Evolutionary conservation across 345 rosid genomes (phyloP).

Genomic region (Noccaea bulbosa): DNA sequence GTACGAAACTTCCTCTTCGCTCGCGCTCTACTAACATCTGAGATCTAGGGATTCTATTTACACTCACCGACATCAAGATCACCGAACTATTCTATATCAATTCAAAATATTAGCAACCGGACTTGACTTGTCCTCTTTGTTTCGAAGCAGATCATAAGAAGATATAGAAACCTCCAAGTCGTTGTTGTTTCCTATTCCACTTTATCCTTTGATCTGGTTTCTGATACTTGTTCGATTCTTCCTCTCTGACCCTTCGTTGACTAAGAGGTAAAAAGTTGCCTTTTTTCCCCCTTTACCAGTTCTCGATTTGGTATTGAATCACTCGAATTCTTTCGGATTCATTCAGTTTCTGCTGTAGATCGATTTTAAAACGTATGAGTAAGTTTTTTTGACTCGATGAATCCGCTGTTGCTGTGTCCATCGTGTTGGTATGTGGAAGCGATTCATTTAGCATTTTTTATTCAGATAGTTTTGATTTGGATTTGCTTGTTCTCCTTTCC

Average conservation of each 20-base stretch:
- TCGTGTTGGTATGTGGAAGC: not conserved
- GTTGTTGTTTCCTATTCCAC: conserved; percentile 1
- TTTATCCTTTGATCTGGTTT: conserved; percentile 36
- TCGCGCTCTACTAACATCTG: conserved; percentile 37
- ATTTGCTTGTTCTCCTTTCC: not conserved
- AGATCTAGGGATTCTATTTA: conserved; percentile 35
- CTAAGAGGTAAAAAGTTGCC: conserved; percentile 37
- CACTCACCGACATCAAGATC: conserved; percentile 36
- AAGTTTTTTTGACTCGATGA: not conserved
- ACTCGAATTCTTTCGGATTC: conserved; percentile 12
- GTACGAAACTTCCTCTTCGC: conserved; percentile 44
- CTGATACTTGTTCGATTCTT: conserved; percentile 34
- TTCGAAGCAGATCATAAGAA: conserved; percentile 27
- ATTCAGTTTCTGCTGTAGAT: not conserved
- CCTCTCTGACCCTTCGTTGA: conserved; percentile 39
- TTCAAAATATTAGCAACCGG: not conserved
- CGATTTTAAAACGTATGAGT: conserved; percentile 15
- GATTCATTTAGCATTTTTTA: conserved; percentile 4
- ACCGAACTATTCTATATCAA: conserved; percentile 9
- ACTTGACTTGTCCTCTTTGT: conserved; percentile 7
- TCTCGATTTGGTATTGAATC: conserved; percentile 19
- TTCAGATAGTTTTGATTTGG: not conserved
- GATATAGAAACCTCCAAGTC: conserved; percentile 22
- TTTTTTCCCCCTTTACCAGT: not conserved
- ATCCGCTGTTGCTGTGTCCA: not conserved